Conservation (phyloP, 2,329 filamentous ascomycete species). For the Curvularia eragrostidis region DNA sequence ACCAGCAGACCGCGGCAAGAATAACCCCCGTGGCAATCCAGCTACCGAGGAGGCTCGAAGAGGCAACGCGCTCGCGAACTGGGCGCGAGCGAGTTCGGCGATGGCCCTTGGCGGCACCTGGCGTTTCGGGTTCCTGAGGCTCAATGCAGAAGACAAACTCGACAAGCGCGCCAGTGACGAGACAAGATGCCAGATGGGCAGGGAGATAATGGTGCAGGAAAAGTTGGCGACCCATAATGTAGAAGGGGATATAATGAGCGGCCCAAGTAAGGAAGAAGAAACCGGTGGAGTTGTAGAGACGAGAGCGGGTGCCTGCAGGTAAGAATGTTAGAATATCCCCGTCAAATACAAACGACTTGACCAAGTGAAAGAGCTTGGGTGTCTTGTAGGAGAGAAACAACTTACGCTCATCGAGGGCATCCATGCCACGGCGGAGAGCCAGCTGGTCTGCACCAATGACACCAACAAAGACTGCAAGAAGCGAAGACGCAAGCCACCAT, state of each 20-base stretch:
- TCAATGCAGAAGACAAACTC: slow-evolving; percentile 97
- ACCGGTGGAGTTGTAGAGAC: slow-evolving; percentile 96
- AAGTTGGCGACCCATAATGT: slow-evolving; percentile 95
- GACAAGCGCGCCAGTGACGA: slow-evolving; percentile 88
- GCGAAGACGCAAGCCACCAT: slow-evolving; percentile 94
- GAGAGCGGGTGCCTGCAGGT: slow-evolving; percentile 77
- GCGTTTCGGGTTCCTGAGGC: slow-evolving; percentile 61
- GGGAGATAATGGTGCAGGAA: slow-evolving; percentile 98
- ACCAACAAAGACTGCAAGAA: slow-evolving; percentile 91
- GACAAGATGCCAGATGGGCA: slow-evolving; percentile 85
- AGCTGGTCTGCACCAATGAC: slow-evolving; percentile 93
- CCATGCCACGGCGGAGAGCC: slow-evolving; percentile 88
- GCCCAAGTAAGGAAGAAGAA: slow-evolving; percentile 99
- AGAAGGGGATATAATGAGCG: slow-evolving; percentile 97
- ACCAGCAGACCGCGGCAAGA: slow-evolving; percentile 70
- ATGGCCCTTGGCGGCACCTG: slow-evolving; percentile 40
- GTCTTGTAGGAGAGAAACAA: slow-evolving; percentile 37
- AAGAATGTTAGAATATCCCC: slow-evolving; percentile 21
- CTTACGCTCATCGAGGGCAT: slow-evolving; percentile 92
- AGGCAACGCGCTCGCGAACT: slow-evolving; percentile 81
- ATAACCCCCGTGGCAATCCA: slow-evolving; percentile 82
- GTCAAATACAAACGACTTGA: slow-evolving; percentile 12
- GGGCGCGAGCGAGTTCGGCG: slow-evolving; percentile 65
- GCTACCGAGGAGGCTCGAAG: slow-evolving; percentile 75
- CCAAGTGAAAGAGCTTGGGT: slow-evolving; percentile 2